A percentile compares a stretch with the other conserved stretches of the same genome.
These are phyloP conservation scores for Nannochloropsis gaditana DNA, from an alignment of 108 stramenopile species.

Conservation along the genomic window DNA sequence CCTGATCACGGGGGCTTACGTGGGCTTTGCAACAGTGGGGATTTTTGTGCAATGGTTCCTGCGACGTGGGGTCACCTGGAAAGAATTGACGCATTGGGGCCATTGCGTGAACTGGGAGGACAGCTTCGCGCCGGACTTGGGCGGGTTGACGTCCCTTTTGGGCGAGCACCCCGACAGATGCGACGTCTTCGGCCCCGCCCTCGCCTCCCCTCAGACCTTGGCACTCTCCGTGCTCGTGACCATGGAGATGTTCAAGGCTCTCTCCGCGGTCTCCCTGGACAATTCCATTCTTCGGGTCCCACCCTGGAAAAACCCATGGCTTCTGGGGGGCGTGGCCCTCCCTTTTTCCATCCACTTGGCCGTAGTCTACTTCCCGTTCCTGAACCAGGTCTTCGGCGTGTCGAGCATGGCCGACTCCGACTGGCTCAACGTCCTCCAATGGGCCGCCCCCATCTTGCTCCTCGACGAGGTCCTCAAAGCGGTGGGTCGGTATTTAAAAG, in stretches of 20 bases:
- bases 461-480: conserved; percentile 81
- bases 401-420: conserved; percentile 41
- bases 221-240: conserved; percentile 83
- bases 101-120: conserved; percentile 48
- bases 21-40: conserved; percentile 87
- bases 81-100: conserved; percentile 57
- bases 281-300: conserved; percentile 75
- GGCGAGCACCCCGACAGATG: conserved; percentile 64
- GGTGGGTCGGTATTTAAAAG: conserved; percentile 39
- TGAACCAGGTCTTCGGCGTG: conserved; percentile 67
- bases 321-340: conserved; percentile 76
- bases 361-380: conserved; percentile 69
- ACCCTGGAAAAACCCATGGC: conserved; percentile 76
- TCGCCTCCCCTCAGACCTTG: conserved; percentile 64
- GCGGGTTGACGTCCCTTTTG: conserved; percentile 42
- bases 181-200: conserved; percentile 57
- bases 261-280: conserved; percentile 54
- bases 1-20: conserved; percentile 82
- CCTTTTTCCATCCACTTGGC: conserved; percentile 79
- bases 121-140: conserved; percentile 25
- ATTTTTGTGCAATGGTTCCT: conserved; percentile 84
- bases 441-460: conserved; percentile 77
- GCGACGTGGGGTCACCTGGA: conserved; percentile 48
- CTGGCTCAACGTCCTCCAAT: conserved; percentile 73
- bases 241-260: conserved; percentile 92